Conservation (phyloP, 257 asterid species). For the Coffea eugenioides region DNA sequence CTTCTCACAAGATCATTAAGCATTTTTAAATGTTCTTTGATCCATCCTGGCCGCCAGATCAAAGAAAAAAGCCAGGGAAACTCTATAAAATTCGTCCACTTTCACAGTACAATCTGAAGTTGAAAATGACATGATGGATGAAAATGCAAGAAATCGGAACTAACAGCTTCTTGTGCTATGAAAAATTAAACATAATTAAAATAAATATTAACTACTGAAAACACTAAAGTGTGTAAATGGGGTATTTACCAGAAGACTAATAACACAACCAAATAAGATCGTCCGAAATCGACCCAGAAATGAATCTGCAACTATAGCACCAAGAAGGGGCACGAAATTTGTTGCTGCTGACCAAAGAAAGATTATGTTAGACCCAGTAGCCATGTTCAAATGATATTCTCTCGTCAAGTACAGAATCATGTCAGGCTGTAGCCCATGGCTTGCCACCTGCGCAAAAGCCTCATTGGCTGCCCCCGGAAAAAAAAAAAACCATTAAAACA, state of each 20-base stretch:
- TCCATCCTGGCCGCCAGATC: too few species aligned
- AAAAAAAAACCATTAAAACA: not conserved
- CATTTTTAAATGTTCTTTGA: too few species aligned
- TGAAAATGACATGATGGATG: not conserved
- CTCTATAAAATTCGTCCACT: not conserved
- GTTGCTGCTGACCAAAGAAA: conserved; percentile 67
- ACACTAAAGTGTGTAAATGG: not conserved
- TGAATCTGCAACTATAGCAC: conserved; percentile 66
- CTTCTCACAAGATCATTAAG: too few species aligned
- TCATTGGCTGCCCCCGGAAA: conserved; percentile 37
- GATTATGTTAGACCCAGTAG: conserved; percentile 44
- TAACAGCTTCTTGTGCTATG: not conserved
- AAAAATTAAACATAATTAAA: not conserved
- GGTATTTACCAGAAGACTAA: conserved; percentile 50
- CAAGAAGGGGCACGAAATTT: conserved; percentile 50
- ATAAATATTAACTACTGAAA: not conserved
- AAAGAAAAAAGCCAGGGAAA: not conserved
- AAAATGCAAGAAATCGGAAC: not conserved
- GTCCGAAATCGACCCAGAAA: conserved; percentile 54
- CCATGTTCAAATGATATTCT: conserved; percentile 57
- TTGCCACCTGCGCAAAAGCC: conserved; percentile 56
- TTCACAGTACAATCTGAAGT: not conserved
- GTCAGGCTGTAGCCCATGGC: conserved; percentile 51
- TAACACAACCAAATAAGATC: conserved; percentile 56
- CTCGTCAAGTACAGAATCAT: conserved; percentile 60